Conservation (phyloP, 768 basidiomycete species). For the Glaciozyma martinii region DNA sequence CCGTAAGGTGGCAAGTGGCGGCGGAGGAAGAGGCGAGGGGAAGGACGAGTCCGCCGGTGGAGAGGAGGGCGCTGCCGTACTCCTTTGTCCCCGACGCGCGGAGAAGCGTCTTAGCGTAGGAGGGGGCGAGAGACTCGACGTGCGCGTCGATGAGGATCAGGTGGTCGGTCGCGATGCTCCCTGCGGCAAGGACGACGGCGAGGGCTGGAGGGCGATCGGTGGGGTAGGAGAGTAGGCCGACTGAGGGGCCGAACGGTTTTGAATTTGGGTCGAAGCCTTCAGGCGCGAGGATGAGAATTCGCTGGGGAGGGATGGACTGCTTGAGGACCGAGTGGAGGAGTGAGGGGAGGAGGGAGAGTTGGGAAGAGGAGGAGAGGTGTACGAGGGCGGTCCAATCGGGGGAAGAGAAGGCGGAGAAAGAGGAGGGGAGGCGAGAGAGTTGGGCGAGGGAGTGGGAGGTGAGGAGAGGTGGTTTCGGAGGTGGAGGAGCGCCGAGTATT, state of each 20-base stretch:
- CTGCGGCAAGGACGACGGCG: not conserved
- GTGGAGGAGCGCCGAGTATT: slow-evolving; percentile 5
- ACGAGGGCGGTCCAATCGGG: slow-evolving; percentile 17
- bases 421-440: slow-evolving; percentile 19
- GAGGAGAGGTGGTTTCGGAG: slow-evolving; percentile 5
- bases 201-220: not conserved
- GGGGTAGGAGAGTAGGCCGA: slow-evolving; percentile 4
- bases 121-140: not conserved
- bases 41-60: slow-evolving; percentile 18
- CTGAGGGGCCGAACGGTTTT: not conserved
- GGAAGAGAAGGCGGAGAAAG: slow-evolving; percentile 7
- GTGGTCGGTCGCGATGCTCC: not conserved
- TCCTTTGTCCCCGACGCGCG: slow-evolving; percentile 20
- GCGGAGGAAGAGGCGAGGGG: not conserved
- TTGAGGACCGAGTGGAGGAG: slow-evolving; percentile 5
- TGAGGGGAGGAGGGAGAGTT: not conserved
- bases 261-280: slow-evolving; percentile 7
- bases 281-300: slow-evolving; percentile 18
- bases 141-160: slow-evolving; percentile 18
- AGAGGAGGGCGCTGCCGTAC: slow-evolving; percentile 14
- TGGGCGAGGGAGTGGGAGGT: slow-evolving; percentile 18
- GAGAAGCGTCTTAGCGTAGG: slow-evolving; percentile 10
- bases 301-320: slow-evolving; percentile 6
- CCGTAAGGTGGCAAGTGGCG: not conserved
- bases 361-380: slow-evolving; percentile 21